phyloP scores from a whole-genome alignment of 768 basidiomycete genomes.

The Leucocoprinus birnbaumii region DNA sequence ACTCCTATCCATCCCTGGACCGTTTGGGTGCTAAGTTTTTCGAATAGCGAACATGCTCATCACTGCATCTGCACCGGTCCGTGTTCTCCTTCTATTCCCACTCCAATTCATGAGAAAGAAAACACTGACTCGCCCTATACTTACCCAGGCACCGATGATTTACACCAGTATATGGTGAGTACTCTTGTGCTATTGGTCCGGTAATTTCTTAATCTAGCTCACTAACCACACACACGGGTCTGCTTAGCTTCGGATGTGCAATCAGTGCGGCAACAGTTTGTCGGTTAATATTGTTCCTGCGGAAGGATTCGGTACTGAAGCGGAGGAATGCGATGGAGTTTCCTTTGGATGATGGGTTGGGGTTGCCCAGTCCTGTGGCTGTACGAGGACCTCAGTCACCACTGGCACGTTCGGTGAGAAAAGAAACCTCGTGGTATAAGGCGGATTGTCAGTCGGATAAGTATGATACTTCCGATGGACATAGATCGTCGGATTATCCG shows the following conservation, averaged over 20 bases:
- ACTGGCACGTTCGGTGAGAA: too few species aligned
- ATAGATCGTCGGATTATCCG: not conserved
- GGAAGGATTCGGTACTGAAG: slow-evolving; percentile 7
- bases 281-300: slow-evolving; percentile 2
- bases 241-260: slow-evolving; percentile 6
- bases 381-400: too few species aligned
- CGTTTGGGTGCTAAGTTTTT: not conserved
- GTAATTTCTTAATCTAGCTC: not conserved
- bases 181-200: not conserved
- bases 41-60: slow-evolving; percentile 3
- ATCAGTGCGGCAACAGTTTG: slow-evolving; percentile 4
- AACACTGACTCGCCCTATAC: too few species aligned
- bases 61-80: slow-evolving; percentile 6
- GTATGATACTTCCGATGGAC: not conserved
- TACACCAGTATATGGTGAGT: slow-evolving; percentile 3
- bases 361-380: too few species aligned
- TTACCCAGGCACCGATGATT: slow-evolving; percentile 2
- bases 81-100: not conserved
- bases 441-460: not conserved
- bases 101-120: not conserved
- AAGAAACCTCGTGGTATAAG: too few species aligned
- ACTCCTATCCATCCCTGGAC: not conserved
- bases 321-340: not conserved
- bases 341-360: too few species aligned
- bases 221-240: not conserved